These are phyloP conservation scores for Candida bentonensis DNA, from an alignment of 805 yeast genomes.

Conservation along the genomic window DNA sequence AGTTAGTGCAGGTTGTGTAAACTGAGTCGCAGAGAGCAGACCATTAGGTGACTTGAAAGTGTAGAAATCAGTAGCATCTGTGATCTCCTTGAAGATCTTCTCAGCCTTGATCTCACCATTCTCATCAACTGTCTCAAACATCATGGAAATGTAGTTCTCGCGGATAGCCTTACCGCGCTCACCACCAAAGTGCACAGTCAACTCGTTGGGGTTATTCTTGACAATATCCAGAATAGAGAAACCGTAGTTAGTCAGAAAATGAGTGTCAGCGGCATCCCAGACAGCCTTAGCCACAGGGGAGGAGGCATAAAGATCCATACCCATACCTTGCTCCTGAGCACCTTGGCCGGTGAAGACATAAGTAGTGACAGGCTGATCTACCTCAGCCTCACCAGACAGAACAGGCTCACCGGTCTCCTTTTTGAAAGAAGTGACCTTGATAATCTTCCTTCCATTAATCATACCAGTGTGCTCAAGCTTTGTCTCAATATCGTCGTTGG, in stretches of 20 bases:
- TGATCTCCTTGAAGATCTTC: constrained; percentile 88
- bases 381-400: constrained; percentile 91
- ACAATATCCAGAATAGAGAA: constrained; percentile 95
- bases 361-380: constrained; percentile 94
- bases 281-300: constrained; percentile 87
- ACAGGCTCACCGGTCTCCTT: constrained; percentile 67
- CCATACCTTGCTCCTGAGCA: constrained; percentile 99
- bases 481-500: constrained; percentile 80
- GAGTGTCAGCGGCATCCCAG: constrained; percentile 96
- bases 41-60: constrained; percentile 92
- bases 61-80: constrained; percentile 63
- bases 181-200: constrained; percentile 96
- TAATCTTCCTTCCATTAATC: constrained; percentile 97
- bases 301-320: constrained; percentile 91
- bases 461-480: constrained; percentile 91
- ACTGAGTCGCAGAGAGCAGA: constrained; percentile 92
- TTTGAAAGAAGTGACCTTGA: constrained; percentile 81
- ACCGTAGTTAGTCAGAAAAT: constrained; percentile 87
- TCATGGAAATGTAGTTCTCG: constrained; percentile 90
- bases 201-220: constrained; percentile 85
- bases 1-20: constrained; percentile 98
- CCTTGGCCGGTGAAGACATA: constrained; percentile 99
- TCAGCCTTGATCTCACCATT: constrained; percentile 78
- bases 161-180: constrained; percentile 90
- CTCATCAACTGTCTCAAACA: constrained; percentile 85